phyloP scores from a whole-genome alignment of 495 filamentous ascomycete genomes.

The Massariosphaeria phaeospora region DNA sequence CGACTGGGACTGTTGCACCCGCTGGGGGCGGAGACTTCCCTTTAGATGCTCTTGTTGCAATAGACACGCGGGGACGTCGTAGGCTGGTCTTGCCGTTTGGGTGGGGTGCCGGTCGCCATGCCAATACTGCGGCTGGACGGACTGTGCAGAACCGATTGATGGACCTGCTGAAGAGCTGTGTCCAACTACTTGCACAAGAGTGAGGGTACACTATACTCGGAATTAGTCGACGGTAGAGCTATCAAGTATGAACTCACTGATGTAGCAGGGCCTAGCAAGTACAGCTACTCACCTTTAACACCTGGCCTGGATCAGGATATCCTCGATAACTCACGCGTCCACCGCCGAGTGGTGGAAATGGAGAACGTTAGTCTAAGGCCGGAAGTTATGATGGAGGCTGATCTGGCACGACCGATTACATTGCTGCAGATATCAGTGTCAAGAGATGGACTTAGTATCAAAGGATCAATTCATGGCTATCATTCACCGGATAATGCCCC shows the following conservation, averaged over 20 bases:
- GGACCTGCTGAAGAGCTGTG: constrained; percentile 5
- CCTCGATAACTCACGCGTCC: too few relatives aligned
- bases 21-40: constrained; percentile 42
- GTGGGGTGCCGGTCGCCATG: constrained; percentile 40
- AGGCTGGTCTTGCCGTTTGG: constrained; percentile 44
- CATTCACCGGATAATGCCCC: background rate
- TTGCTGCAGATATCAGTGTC: too few relatives aligned
- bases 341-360: too few relatives aligned
- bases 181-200: constrained; percentile 5
- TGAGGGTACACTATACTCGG: background rate
- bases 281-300: too few relatives aligned
- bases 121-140: constrained; percentile 2
- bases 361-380: too few relatives aligned
- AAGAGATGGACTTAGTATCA: background rate
- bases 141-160: constrained; percentile 16
- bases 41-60: constrained; percentile 44
- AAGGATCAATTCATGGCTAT: background rate
- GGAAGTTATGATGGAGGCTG: too few relatives aligned
- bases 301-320: too few relatives aligned
- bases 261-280: too few relatives aligned
- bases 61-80: constrained; percentile 37
- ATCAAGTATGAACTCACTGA: too few relatives aligned
- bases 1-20: constrained; percentile 43
- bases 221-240: too few relatives aligned
- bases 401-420: too few relatives aligned